A percentile compares a stretch with the other conserved stretches of the same genome.
phyloP scores from a whole-genome alignment of 2,329 filamentous ascomycete species.

The Fusarium mundagurra region DNA sequence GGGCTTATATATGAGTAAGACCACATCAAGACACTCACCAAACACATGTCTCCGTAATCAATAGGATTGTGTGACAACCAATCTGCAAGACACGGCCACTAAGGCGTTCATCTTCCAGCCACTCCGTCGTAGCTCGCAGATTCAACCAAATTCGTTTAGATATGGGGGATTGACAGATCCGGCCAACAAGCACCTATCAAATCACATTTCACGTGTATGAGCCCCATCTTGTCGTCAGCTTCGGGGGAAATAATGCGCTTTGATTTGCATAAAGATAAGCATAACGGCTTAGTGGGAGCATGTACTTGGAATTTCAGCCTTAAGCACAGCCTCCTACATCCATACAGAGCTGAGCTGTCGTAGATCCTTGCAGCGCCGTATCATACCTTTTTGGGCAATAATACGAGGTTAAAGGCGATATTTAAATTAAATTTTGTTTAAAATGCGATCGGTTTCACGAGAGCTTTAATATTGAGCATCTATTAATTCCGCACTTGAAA shows the following conservation, averaged over 20 bases:
- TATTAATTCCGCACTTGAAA: background rate
- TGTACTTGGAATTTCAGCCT: background rate
- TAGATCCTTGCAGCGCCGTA: background rate
- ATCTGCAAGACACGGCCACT: background rate
- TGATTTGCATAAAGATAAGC: background rate
- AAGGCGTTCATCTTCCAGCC: background rate
- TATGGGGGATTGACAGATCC: background rate
- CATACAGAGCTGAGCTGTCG: background rate
- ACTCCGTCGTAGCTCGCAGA: background rate
- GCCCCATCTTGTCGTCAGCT: background rate
- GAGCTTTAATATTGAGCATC: background rate
- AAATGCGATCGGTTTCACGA: background rate
- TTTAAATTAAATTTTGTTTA: background rate
- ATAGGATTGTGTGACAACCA: background rate
- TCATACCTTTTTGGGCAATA: background rate
- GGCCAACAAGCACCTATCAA: background rate
- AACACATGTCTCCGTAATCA: background rate
- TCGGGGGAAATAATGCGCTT: background rate
- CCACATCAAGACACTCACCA: background rate
- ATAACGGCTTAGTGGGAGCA: background rate
- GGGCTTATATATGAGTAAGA: slow-evolving; percentile 1
- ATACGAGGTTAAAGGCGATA: background rate
- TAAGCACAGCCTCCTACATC: slow-evolving; percentile 9
- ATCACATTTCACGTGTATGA: background rate
- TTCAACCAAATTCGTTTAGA: background rate